Evolutionary conservation across 2,329 filamentous ascomycete species (phyloP).

Genomic region (Chrysoporthe puriensis): DNA sequence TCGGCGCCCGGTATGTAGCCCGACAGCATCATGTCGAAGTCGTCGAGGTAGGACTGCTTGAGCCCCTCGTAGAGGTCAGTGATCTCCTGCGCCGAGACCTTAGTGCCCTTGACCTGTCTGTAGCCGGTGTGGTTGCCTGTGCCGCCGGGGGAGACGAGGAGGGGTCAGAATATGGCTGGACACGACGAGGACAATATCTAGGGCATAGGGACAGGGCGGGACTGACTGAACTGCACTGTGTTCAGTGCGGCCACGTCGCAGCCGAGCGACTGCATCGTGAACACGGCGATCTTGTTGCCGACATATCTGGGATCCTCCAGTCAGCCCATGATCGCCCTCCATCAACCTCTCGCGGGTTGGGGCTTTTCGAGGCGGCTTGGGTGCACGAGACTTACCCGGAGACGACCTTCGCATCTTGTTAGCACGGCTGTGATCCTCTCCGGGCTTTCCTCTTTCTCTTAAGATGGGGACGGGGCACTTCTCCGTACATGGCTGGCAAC

Average conservation of each 20-base stretch:
- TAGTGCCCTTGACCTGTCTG: slow-evolving; percentile 82
- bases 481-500: slow-evolving; percentile 90
- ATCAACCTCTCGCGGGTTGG: no score
- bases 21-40: slow-evolving; percentile 93
- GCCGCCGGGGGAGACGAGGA: no score
- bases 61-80: slow-evolving; percentile 82
- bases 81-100: slow-evolving; percentile 81
- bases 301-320: slow-evolving; percentile 70
- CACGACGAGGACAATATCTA: no score
- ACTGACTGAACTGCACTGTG: slow-evolving; percentile 94
- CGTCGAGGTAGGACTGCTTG: slow-evolving; percentile 78
- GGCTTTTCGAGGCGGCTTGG: not conserved
- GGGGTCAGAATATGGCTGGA: slow-evolving; percentile 4
- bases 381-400: slow-evolving; percentile 43
- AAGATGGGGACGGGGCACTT: slow-evolving; percentile 28
- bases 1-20: slow-evolving; percentile 91
- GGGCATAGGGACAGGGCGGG: not conserved
- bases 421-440: slow-evolving; percentile 23
- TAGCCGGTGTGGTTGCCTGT: slow-evolving; percentile 96
- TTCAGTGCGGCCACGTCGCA: slow-evolving; percentile 94
- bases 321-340: slow-evolving; percentile 8
- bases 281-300: slow-evolving; percentile 95
- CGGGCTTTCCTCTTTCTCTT: slow-evolving; percentile 52
- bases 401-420: slow-evolving; percentile 43
- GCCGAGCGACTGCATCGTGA: slow-evolving; percentile 89